Conservation (phyloP, 2,329 filamentous ascomycete species). For the Teratosphaeria epicoccoides region DNA sequence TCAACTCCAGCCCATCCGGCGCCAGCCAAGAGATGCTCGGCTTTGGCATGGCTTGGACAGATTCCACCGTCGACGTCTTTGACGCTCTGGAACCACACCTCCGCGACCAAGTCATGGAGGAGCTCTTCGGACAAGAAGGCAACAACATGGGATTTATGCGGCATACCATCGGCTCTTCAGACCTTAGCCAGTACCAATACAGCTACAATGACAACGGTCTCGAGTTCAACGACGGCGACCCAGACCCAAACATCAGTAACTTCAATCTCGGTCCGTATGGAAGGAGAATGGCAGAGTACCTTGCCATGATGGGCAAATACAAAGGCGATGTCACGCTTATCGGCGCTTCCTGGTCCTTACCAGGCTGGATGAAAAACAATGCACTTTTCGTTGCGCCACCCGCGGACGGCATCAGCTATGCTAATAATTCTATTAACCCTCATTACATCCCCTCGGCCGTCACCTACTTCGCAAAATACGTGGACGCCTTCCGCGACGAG, state of each 20-base stretch:
- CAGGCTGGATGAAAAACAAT: slow-evolving; percentile 33
- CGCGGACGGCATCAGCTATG: slow-evolving; percentile 3
- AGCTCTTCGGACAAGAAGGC: slow-evolving; percentile 26
- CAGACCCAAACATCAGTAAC: slow-evolving; percentile 22
- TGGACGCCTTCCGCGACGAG: slow-evolving; percentile 24
- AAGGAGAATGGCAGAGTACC: slow-evolving; percentile 27
- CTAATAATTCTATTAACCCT: slow-evolving; percentile 28
- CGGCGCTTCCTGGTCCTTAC: slow-evolving; percentile 29
- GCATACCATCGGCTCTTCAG: slow-evolving; percentile 30
- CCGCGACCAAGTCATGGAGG: slow-evolving; percentile 23
- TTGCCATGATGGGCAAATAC: slow-evolving; percentile 27
- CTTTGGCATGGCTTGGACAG: slow-evolving; percentile 31
- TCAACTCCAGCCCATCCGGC: slow-evolving; percentile 11
- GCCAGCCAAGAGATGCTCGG: slow-evolving; percentile 24
- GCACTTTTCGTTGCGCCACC: slow-evolving; percentile 18
- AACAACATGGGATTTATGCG: slow-evolving; percentile 31
- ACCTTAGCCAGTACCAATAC: slow-evolving; percentile 27
- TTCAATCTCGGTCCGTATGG: slow-evolving; percentile 28
- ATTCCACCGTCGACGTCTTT: slow-evolving; percentile 29
- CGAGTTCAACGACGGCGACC: slow-evolving; percentile 21
- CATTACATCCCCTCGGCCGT: slow-evolving; percentile 25
- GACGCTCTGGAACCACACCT: slow-evolving; percentile 21
- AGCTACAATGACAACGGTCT: slow-evolving; percentile 28
- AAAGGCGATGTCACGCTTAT: slow-evolving; percentile 27
- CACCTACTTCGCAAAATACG: slow-evolving; percentile 29